Evolutionary conservation across 208 protist species (phyloP), one percentile per base, ranked within the genome.

Genomic region (Hexamita inflata): DNA sequence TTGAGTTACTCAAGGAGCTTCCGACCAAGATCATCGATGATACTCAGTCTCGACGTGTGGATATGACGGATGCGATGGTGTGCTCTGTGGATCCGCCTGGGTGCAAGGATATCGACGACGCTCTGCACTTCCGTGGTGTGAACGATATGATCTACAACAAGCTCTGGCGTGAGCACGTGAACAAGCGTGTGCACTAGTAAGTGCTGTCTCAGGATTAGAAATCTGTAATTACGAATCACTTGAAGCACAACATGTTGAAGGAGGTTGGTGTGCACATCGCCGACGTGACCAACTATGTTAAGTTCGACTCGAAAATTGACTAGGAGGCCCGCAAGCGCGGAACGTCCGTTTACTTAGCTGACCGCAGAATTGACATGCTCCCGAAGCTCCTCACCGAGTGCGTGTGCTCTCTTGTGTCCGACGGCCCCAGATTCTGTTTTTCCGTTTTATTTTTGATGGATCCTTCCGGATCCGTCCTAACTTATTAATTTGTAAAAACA

Each of bases 231-330:
- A n/a, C n/a, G n/a, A n/a, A n/a, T n/a, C n/a, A n/a, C n/a, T n/a
- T n/a, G n/a, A n/a, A n/a, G n/a, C n/a, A n/a, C n/a, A n/a, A n/a
- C n/a, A n/a, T n/a, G n/a, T n/a, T n/a, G n/a, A n/a, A n/a, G n/a
- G 88, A 94, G 78, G 86, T 96, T 30, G 92, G 92, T 64, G 92
- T 96, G 64, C 92, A 97, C 82, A 97, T 97, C 78, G 94, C 94
- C 24, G 94, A 97, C 80, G 93, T 96, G 0, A 88, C 91, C 1
- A 84, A 93, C 83, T 97, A 95, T 84, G 79, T 96, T 7, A 79
- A 85, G 29, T 89, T 94, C 68, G 82, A 86, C 34, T 89, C 90
- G 0, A 59, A 88, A 9, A 88, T 96, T 75, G 94, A 97, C 78
- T 81, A 88, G 34, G 92, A 96, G 78, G 91, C 94, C 0, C 76